Percentiles rank a stretch among this genome's conserved stretches.
phyloP scores from a whole-genome alignment of 139 green algal species.

The Tetratostichococcus sp. region DNA sequence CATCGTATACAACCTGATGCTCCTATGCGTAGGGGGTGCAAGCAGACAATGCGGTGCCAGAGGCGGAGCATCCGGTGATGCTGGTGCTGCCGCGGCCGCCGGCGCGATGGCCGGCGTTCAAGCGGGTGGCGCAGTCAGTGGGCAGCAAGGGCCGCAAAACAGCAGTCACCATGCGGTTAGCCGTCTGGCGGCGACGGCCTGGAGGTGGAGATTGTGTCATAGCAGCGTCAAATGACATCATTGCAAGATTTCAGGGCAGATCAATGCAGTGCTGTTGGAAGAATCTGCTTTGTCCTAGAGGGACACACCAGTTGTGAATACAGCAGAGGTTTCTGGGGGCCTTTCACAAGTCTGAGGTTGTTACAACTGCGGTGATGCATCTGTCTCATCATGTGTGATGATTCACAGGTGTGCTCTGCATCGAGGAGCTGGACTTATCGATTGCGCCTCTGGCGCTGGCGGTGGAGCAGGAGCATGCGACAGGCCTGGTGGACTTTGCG shows the following conservation, averaged over 20 bases:
- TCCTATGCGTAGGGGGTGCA: constrained; percentile 13
- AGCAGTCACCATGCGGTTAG: constrained; percentile 22
- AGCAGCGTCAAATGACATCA: background rate
- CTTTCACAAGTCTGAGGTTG: no score
- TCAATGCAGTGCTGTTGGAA: no score
- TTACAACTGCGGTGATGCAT: no score
- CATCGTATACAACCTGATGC: no score
- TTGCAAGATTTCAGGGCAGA: no score
- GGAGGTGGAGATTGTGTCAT: constrained; percentile 4
- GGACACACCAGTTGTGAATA: no score
- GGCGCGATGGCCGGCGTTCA: background rate
- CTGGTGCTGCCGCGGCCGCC: constrained; percentile 24
- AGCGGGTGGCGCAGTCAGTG: constrained; percentile 6
- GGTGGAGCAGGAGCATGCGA: constrained; percentile 58
- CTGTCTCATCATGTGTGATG: no score
- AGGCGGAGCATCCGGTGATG: constrained; percentile 44
- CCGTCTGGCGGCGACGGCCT: constrained; percentile 56
- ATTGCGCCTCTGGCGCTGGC: constrained; percentile 46
- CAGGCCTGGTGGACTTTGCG: constrained; percentile 32
- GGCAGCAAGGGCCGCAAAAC: background rate
- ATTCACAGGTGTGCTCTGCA: constrained; percentile 68
- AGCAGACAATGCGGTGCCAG: constrained; percentile 65
- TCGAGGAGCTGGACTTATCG: constrained; percentile 54
- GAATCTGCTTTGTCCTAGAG: no score
- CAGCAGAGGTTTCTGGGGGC: no score